A percentile compares a stretch with the other conserved stretches of the same genome.
phyloP scores from a whole-genome alignment of 495 filamentous ascomycete genomes.

The Opeltia flavorubescens region DNA sequence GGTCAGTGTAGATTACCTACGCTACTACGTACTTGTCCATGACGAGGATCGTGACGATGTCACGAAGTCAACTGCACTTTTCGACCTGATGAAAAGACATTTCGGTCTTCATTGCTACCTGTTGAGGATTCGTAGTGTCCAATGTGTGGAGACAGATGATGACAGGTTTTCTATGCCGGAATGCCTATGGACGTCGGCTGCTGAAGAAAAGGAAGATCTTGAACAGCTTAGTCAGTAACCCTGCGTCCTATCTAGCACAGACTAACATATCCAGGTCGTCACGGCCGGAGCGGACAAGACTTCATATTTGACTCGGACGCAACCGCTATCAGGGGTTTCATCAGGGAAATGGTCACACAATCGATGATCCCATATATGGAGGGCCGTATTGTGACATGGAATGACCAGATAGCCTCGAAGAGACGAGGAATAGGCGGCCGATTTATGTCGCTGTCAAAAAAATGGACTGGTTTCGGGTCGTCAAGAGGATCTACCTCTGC shows the following conservation, averaged over 20 bases:
- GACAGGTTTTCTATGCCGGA: conserved; percentile 69
- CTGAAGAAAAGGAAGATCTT: conserved; percentile 67
- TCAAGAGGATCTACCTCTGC: conserved; percentile 23
- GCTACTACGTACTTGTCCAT: conserved; percentile 95
- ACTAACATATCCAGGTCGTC: conserved; percentile 3
- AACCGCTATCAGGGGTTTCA: conserved; percentile 69
- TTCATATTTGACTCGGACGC: conserved; percentile 88
- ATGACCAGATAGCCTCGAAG: conserved; percentile 89
- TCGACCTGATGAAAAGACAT: conserved; percentile 95
- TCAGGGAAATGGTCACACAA: conserved; percentile 86
- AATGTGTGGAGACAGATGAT: conserved; percentile 82
- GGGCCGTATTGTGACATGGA: conserved; percentile 77
- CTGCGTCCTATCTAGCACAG: not conserved
- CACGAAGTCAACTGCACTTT: conserved; percentile 69
- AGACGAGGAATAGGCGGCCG: conserved; percentile 75
- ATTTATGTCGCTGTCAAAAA: conserved; percentile 82
- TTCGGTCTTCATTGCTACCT: conserved; percentile 94
- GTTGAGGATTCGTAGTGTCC: conserved; percentile 65
- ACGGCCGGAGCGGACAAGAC: conserved; percentile 51
- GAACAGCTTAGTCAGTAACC: conserved; percentile 38
- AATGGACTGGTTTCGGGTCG: conserved; percentile 68
- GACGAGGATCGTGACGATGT: conserved; percentile 93
- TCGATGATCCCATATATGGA: conserved; percentile 94
- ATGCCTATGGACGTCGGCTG: conserved; percentile 78
- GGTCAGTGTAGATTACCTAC: conserved; percentile 76